Evolutionary conservation across 2,329 filamentous ascomycete genomes (phyloP).

Genomic region (Aspergillus transmontanensis): DNA sequence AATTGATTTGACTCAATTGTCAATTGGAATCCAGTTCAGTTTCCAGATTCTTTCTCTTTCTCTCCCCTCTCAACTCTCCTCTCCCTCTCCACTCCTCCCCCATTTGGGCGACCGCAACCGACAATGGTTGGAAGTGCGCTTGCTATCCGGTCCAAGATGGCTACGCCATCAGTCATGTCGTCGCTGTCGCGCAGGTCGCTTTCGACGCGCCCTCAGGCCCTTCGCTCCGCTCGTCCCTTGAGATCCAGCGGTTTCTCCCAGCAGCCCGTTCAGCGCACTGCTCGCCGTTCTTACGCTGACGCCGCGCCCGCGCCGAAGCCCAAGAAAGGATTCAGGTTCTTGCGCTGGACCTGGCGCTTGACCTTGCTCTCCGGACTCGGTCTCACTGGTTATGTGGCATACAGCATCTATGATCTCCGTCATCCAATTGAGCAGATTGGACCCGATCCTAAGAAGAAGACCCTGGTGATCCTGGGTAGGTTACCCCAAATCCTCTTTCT

Average conservation of each 20-base stretch:
- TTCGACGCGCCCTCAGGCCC: slow-evolving; percentile 29
- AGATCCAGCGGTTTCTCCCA: slow-evolving; percentile 24
- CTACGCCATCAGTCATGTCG: slow-evolving; percentile 33
- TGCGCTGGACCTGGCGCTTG: slow-evolving; percentile 82
- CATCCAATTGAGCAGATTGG: slow-evolving; percentile 78
- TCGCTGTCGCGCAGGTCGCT: slow-evolving; percentile 41
- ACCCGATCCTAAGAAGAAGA: slow-evolving; percentile 91
- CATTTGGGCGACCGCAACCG: slow-evolving; percentile 25
- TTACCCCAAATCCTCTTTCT: slow-evolving; percentile 11
- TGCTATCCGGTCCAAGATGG: slow-evolving; percentile 37
- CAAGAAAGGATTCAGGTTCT: slow-evolving; percentile 66
- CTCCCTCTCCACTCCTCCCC: slow-evolving; percentile 12
- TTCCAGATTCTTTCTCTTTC: slow-evolving; percentile 16
- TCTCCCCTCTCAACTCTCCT: slow-evolving; percentile 5
- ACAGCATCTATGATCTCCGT: slow-evolving; percentile 79
- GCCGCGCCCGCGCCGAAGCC: slow-evolving; percentile 44
- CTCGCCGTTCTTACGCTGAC: slow-evolving; percentile 56
- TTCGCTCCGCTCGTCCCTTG: slow-evolving; percentile 31
- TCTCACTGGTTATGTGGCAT: slow-evolving; percentile 71
- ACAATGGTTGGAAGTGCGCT: slow-evolving; percentile 41
- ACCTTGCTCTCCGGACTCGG: slow-evolving; percentile 75
- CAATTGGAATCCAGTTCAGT: slow-evolving; percentile 9
- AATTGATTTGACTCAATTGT: not conserved
- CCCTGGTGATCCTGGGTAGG: slow-evolving; percentile 88
- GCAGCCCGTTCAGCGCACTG: slow-evolving; percentile 37